These are phyloP conservation scores for Cronartium ribicola DNA, from an alignment of 1,284 basidiomycete genomes.

Conservation along the genomic window DNA sequence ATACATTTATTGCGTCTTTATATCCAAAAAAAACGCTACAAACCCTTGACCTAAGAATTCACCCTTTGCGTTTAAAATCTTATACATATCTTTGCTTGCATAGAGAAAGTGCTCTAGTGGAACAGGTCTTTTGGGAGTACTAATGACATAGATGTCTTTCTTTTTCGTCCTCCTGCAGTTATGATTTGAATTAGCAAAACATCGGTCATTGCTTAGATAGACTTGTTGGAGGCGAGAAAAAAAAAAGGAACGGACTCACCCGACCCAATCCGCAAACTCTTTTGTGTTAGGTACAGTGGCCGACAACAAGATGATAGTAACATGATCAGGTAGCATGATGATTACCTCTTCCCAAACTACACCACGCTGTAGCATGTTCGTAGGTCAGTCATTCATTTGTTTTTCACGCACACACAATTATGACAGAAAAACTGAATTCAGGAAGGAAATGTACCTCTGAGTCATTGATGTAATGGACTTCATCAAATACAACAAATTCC, in stretches of 20 bases:
- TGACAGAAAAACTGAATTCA: not conserved
- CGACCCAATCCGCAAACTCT: constrained; percentile 99
- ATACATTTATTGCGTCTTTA: not conserved
- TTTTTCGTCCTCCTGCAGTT: constrained; percentile 83
- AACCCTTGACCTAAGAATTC: constrained; percentile 73
- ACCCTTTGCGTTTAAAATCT: constrained; percentile 81
- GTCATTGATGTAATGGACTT: constrained; percentile 99
- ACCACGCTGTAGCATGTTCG: constrained; percentile 64
- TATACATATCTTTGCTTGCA: constrained; percentile 82
- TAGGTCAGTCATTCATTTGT: constrained; percentile 2
- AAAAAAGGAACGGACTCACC: constrained; percentile 59
- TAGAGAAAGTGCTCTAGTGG: constrained; percentile 96
- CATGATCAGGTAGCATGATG: constrained; percentile 95
- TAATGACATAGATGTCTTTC: constrained; percentile 99
- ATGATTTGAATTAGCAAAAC: constrained; percentile 10
- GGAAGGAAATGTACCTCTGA: constrained; percentile 68
- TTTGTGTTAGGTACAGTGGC: constrained; percentile 98
- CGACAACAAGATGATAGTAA: constrained; percentile 91
- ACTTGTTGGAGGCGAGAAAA: constrained; percentile 8
- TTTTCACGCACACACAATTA: not conserved
- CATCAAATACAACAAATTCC: constrained; percentile 99
- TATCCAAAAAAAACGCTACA: constrained; percentile 21
- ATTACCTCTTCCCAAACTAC: constrained; percentile 99
- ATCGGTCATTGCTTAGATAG: not conserved
- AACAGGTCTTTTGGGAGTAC: constrained; percentile 90